Percentiles rank a stretch among this genome's conserved stretches.
Conservation (phyloP, 2,329 filamentous ascomycete species). For the Hymenoscyphus linearis region DNA sequence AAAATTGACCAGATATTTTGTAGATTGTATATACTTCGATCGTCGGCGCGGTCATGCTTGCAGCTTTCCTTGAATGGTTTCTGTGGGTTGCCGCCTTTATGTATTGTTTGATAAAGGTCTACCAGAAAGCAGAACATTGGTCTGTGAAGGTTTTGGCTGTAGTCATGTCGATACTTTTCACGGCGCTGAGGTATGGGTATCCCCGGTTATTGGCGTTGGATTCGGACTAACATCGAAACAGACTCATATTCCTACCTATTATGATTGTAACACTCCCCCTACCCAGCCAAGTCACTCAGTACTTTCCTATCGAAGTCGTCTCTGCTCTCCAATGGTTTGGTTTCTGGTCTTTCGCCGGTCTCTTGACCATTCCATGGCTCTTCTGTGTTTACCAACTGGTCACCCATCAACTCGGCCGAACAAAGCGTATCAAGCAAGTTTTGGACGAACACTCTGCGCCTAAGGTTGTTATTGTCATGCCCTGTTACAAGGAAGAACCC, state of each 20-base stretch:
- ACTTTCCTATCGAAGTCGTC: slow-evolving; percentile 68
- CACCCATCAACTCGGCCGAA: slow-evolving; percentile 77
- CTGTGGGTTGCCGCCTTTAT: slow-evolving; percentile 91
- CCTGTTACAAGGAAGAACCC: slow-evolving; percentile 88
- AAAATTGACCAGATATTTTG: slow-evolving; percentile 12
- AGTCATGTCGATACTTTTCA: slow-evolving; percentile 68
- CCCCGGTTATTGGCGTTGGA: background rate
- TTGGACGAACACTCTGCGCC: slow-evolving; percentile 82
- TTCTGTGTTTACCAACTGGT: slow-evolving; percentile 90
- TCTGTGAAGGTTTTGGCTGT: slow-evolving; percentile 74
- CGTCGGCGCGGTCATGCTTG: slow-evolving; percentile 74
- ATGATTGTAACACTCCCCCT: slow-evolving; percentile 91
- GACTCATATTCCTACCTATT: slow-evolving; percentile 81
- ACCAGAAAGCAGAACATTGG: slow-evolving; percentile 82
- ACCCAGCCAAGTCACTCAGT: slow-evolving; percentile 62
- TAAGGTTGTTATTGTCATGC: slow-evolving; percentile 95
- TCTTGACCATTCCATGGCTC: slow-evolving; percentile 85
- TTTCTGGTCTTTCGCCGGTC: slow-evolving; percentile 84
- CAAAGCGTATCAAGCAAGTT: slow-evolving; percentile 74
- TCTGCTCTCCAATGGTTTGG: slow-evolving; percentile 84
- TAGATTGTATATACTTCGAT: slow-evolving; percentile 84
- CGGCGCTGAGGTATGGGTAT: slow-evolving; percentile 60
- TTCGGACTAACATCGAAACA: slow-evolving; percentile 33
- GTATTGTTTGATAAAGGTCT: slow-evolving; percentile 87
- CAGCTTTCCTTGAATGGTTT: slow-evolving; percentile 87